These are phyloP conservation scores for Cardiosporidium cionae DNA, from an alignment of 169 alveolate species.

Conservation along the genomic window DNA sequence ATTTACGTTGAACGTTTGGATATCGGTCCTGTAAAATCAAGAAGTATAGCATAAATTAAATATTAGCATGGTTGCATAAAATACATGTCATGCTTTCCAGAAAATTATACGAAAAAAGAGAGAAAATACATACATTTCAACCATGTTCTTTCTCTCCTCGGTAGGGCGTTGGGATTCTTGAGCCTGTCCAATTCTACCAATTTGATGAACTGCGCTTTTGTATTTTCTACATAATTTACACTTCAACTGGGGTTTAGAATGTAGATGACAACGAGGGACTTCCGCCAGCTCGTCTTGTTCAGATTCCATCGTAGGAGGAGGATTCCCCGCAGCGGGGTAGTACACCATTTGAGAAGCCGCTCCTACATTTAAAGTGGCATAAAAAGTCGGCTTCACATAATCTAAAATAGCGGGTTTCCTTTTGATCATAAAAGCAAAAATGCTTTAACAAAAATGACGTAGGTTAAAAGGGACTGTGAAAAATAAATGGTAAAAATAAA, in stretches of 20 bases:
- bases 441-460: no score
- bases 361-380: no score
- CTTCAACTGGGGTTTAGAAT: slow-evolving; percentile 29
- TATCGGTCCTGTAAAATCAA: neutral
- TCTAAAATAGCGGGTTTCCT: no score
- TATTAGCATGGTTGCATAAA: neutral
- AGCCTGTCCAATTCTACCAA: neutral
- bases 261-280: slow-evolving; percentile 25
- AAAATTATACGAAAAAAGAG: neutral
- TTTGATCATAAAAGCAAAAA: no score
- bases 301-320: neutral
- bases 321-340: no score
- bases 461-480: no score
- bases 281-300: slow-evolving; percentile 1
- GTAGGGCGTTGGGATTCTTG: neutral
- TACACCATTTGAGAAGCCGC: no score
- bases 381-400: no score
- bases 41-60: neutral
- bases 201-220: neutral
- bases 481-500: no score
- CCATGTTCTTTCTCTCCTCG: neutral
- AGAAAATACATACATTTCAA: neutral
- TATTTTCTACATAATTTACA: slow-evolving; percentile 36
- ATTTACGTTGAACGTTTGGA: neutral
- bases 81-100: neutral